Evolutionary conservation across 768 basidiomycete species (phyloP), one percentile per base, ranked within the genome.

Genomic region (Rossbeevera mucosa): DNA sequence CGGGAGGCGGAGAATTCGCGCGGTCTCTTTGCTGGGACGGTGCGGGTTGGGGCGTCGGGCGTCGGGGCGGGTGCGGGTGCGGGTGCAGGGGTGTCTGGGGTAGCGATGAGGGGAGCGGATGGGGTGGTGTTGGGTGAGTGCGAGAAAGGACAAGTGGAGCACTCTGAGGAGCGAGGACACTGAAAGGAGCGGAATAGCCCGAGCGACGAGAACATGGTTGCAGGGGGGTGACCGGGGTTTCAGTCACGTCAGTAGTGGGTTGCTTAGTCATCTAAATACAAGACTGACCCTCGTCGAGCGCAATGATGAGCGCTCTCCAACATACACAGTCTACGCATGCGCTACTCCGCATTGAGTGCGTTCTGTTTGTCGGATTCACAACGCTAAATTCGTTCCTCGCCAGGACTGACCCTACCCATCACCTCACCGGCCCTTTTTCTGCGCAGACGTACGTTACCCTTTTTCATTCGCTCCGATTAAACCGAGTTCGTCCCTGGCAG

Each of bases 61-160:
- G 44, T 5, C 12, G 53, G 46, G 1, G 16, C 53, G 24, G 18
- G 58, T 21, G 29, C 21, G 31, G 62, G 47, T 25, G 63, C 48
- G 29, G 62, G 42, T 25, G 63, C 48, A 28, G 62, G 42, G 6
- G 56, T 18, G 57, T 47, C 61, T 44, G 64, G 46, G 11, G 50
- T 53, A 0, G 44, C 36, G 31, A 58, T 48, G 18, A 56, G 47
- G n/a, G 61, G 53, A 20, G 69, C 55, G 29, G 61, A 59, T 20
- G 70, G 67, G 0, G 68, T 68, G 0, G 68, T 68, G 11, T 74
- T 56, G 7, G 64, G 44, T 0, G 69, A 64, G 64, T 91, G 91
- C 18, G 84, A 85, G 68, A 86, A 91, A 14, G 87, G 57, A 65
- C 91, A 93, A 24, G n/a, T 14, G 29, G 71, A 62, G 63, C 89